Evolutionary conservation across 2,329 filamentous ascomycete genomes (phyloP), one percentile per base, ranked within the genome.

Genomic region (Ascochyta rabiei): DNA sequence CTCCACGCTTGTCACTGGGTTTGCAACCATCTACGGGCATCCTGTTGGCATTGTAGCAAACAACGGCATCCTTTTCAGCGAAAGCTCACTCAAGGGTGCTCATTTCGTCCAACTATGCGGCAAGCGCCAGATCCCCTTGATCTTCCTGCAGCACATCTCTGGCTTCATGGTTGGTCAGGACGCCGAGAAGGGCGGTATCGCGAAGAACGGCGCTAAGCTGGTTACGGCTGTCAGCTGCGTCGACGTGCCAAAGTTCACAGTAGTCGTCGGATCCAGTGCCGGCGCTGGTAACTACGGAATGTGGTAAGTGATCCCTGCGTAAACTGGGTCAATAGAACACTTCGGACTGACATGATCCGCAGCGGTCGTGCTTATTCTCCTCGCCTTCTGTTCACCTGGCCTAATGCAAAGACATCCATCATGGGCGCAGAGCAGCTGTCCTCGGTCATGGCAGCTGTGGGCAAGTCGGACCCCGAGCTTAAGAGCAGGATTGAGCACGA

Each of bases 261-360:
- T 99, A 15, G 90, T 99, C 1, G 88, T 97, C n/a, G 95, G 95
- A 21, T 90, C 89, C 26, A 93, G 89, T 73, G 95, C 95, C 62
- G 93, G 93, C 54, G 93, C 93, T 7, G 95, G 95, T 4, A 99
- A 98, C 76, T 99, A 99, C 73, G 95, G 93, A 67, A 99, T 99
- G 95, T 98, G 86, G 82, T 84, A 74, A 71, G 81, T 80, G 43
- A 12, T 34, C 15, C 33, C 34, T 19, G 18, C 23, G 4, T 24
- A 35, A 50, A 42, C 30, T n/a, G 56, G 4, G 10, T 6, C 6
- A 16, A n/a, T n/a, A n/a, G n/a, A 23, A 6, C 9, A 38, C 9
- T 5, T 8, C 2, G 26, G 19, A 44, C 40, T 54, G 28, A 48
- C 39, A 38, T 39, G 12, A 26, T 18, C 15, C 2, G 8, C 47